Evolutionary conservation across 768 basidiomycete species (phyloP).

Genomic region (Lentinula sp.): DNA sequence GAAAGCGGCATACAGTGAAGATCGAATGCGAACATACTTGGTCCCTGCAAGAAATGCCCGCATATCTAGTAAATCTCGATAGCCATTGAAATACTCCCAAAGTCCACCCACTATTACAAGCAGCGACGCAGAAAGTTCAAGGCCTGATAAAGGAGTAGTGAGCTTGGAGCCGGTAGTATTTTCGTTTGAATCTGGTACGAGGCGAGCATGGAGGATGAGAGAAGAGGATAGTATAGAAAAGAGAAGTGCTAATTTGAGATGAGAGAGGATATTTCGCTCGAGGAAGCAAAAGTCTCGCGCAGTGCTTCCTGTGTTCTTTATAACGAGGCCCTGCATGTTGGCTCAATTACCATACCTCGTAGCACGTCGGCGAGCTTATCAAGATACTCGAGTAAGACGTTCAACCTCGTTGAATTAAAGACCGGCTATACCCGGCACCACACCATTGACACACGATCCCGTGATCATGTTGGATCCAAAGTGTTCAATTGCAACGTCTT

Average conservation of each 20-base stretch:
- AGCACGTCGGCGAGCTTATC: too few species aligned
- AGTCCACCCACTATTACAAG: constrained; percentile 47
- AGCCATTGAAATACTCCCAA: constrained; percentile 63
- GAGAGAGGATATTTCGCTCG: constrained; percentile 67
- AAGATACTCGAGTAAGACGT: too few species aligned
- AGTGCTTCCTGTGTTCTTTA: constrained; percentile 48
- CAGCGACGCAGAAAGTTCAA: constrained; percentile 50
- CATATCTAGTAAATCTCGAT: constrained; percentile 47
- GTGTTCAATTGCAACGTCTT: background rate
- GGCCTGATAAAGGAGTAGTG: constrained; percentile 41
- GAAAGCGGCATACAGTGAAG: background rate
- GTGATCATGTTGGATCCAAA: constrained; percentile 16
- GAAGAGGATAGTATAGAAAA: constrained; percentile 61
- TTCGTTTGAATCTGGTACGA: constrained; percentile 37
- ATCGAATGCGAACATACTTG: constrained; percentile 34
- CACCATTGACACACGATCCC: constrained; percentile 14
- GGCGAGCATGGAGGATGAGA: constrained; percentile 52
- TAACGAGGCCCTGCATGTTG: constrained; percentile 11
- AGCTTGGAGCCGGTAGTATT: constrained; percentile 14
- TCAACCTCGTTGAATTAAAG: too few species aligned
- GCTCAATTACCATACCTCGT: too few species aligned
- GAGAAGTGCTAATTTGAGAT: constrained; percentile 60
- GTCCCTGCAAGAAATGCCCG: constrained; percentile 54
- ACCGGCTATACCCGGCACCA: background rate
- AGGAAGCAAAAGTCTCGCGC: constrained; percentile 79